Evolutionary conservation across 805 yeast species (phyloP).

Genomic region (Kluyveromyces nonfermentans): DNA sequence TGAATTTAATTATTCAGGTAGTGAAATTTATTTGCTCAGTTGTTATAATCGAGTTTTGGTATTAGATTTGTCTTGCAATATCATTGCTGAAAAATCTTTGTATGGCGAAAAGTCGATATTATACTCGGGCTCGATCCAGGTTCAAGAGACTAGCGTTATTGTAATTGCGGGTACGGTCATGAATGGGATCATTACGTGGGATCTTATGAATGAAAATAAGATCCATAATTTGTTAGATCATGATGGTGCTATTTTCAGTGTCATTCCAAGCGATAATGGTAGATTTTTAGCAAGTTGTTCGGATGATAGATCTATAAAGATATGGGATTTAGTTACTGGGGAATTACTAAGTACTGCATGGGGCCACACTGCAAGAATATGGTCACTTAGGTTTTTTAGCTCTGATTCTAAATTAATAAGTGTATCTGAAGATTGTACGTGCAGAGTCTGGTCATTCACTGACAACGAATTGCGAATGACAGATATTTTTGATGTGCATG

Average conservation of each 20-base stretch:
- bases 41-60: conserved; percentile 60
- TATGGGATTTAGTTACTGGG: conserved; percentile 60
- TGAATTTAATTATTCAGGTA: conserved; percentile 36
- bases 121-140: conserved; percentile 73
- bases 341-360: conserved; percentile 67
- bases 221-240: conserved; percentile 59
- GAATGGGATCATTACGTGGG: conserved; percentile 82
- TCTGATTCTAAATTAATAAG: conserved; percentile 40
- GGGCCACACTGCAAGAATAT: conserved; percentile 95
- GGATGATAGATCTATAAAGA: conserved; percentile 80
- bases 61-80: conserved; percentile 19
- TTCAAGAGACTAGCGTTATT: conserved; percentile 35
- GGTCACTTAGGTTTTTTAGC: conserved; percentile 61
- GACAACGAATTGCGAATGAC: conserved; percentile 17
- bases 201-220: conserved; percentile 34
- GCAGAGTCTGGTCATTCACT: conserved; percentile 61
- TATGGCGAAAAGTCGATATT: conserved; percentile 71
- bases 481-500: conserved; percentile 54
- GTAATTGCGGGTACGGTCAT: conserved; percentile 91
- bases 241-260: conserved; percentile 87
- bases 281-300: conserved; percentile 68
- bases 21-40: conserved; percentile 47
- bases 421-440: conserved; percentile 80
- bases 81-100: conserved; percentile 26
- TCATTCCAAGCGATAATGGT: conserved; percentile 49